These are phyloP conservation scores for Lipomyces yarrowii DNA, from an alignment of 1,139 yeast genomes.

Conservation along the genomic window DNA sequence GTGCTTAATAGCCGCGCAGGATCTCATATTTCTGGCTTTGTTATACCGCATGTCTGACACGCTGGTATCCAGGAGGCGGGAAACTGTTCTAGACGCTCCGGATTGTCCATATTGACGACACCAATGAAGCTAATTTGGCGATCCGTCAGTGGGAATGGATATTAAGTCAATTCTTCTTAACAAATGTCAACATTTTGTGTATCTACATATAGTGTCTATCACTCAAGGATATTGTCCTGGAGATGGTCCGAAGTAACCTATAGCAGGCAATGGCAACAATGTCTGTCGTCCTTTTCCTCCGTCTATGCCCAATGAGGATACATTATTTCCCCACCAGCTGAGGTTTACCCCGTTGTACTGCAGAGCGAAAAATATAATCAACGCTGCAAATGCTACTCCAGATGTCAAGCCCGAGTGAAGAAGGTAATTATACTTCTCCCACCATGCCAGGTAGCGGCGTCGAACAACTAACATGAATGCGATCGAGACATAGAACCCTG, in stretches of 20 bases:
- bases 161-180: too few species aligned
- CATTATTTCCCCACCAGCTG: constrained; percentile 63
- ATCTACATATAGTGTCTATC: too few species aligned
- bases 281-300: constrained; percentile 13
- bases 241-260: constrained; percentile 5
- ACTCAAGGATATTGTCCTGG: constrained; percentile 37
- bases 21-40: too few species aligned
- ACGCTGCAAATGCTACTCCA: constrained; percentile 49
- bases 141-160: too few species aligned
- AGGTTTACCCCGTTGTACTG: constrained; percentile 43
- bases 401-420: constrained; percentile 60
- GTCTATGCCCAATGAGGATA: constrained; percentile 31
- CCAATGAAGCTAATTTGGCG: too few species aligned
- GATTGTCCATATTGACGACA: too few species aligned
- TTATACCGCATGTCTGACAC: too few species aligned
- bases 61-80: too few species aligned
- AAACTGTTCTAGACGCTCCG: too few species aligned
- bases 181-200: too few species aligned
- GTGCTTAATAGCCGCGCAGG: too few species aligned
- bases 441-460: constrained; percentile 59
- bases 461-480: constrained; percentile 54
- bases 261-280: not conserved
- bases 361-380: constrained; percentile 50
- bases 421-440: constrained; percentile 64
- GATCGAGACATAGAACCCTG: constrained; percentile 5